Evolutionary conservation across 2,329 filamentous ascomycete species (phyloP).

Genomic region (Alternaria sp.): DNA sequence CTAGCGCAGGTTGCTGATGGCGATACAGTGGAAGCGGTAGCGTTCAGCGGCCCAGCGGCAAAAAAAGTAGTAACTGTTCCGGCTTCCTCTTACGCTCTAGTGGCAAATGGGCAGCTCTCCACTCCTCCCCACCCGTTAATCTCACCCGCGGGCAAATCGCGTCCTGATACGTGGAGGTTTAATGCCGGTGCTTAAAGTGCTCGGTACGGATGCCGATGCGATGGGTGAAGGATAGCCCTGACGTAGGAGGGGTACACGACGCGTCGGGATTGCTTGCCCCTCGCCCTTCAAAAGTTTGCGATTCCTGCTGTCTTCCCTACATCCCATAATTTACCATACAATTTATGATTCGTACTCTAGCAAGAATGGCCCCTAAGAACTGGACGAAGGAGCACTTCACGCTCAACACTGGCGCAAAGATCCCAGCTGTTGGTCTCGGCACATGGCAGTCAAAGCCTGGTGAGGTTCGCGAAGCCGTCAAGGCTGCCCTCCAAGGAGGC

Average conservation of each 20-base stretch:
- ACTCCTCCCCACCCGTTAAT: constrained; percentile 12
- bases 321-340: constrained; percentile 14
- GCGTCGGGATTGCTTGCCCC: constrained; percentile 12
- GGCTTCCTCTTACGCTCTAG: constrained; percentile 22
- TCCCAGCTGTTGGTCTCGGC: constrained; percentile 77
- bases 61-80: constrained; percentile 14
- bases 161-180: constrained; percentile 19
- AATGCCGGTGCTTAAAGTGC: constrained; percentile 19
- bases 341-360: constrained; percentile 39
- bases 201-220: constrained; percentile 6
- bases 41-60: constrained; percentile 11
- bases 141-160: constrained; percentile 20
- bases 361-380: constrained; percentile 44
- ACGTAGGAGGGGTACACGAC: constrained; percentile 23
- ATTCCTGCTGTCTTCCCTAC: constrained; percentile 10
- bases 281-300: constrained; percentile 16
- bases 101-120: constrained; percentile 2
- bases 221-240: constrained; percentile 16
- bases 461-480: constrained; percentile 75
- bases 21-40: constrained; percentile 3
- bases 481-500: constrained; percentile 70
- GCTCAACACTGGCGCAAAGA: constrained; percentile 70
- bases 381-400: constrained; percentile 51
- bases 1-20: constrained; percentile 22
- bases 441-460: constrained; percentile 79